Conservation (phyloP, 345 rosid species). For the Ceriops tagal region DNA sequence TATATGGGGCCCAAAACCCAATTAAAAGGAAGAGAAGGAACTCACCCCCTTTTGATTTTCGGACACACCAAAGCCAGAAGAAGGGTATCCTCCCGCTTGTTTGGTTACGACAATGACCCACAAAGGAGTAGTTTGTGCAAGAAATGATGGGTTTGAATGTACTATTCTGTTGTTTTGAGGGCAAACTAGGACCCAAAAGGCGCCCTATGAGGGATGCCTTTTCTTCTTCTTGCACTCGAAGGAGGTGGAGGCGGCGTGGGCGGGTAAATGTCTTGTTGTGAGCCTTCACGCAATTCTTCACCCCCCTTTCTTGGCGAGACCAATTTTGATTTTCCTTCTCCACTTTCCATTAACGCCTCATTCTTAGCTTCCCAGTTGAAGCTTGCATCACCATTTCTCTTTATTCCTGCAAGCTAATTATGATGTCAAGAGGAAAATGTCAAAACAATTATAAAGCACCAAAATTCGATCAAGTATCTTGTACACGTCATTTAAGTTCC, state of each 20-base stretch:
- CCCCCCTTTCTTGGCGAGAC: constrained; percentile 31
- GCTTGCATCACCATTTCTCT: constrained; percentile 56
- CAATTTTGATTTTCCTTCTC: constrained; percentile 35
- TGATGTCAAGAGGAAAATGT: not conserved
- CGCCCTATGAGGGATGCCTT: constrained; percentile 85
- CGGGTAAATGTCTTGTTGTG: constrained; percentile 52
- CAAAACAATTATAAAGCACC: not conserved
- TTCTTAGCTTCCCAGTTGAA: constrained; percentile 41
- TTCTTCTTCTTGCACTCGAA: constrained; percentile 70
- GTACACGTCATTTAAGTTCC: not conserved
- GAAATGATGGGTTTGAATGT: constrained; percentile 19
- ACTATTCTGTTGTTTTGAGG: not conserved
- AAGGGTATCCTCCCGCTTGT: constrained; percentile 23
- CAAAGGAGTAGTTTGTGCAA: constrained; percentile 20
- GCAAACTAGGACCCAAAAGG: constrained; percentile 57
- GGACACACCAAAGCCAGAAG: constrained; percentile 22
- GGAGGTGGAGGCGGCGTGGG: constrained; percentile 52
- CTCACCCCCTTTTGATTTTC: constrained; percentile 27
- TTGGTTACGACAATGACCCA: constrained; percentile 27
- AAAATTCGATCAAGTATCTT: not conserved
- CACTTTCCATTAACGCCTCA: constrained; percentile 38
- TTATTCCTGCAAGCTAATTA: constrained; percentile 68
- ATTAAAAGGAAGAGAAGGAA: constrained; percentile 7
- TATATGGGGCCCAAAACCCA: constrained; percentile 32
- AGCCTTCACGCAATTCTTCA: constrained; percentile 61